Conservation (phyloP, 169 alveolate species). For the Eimeria sp. region DNA sequence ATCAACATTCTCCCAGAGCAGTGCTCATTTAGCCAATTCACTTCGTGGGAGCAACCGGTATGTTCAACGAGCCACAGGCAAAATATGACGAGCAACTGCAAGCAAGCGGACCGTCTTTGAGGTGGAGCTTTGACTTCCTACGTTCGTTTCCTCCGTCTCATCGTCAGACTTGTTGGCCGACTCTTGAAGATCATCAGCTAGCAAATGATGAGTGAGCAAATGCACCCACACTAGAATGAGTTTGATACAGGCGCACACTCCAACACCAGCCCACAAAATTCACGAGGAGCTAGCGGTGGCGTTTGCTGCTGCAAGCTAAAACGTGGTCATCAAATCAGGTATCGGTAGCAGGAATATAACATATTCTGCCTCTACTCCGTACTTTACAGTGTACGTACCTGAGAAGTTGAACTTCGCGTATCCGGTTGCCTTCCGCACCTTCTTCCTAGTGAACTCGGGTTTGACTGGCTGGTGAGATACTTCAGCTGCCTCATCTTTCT, state of each 20-base stretch:
- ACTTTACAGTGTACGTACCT: conserved; percentile 17
- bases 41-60: not conserved
- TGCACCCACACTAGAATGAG: not conserved
- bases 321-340: not conserved
- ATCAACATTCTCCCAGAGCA: not conserved
- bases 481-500: not conserved
- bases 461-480: conserved; percentile 79
- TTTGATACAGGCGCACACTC: not conserved
- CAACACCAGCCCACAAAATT: not conserved
- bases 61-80: not conserved
- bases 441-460: conserved; percentile 77
- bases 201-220: not conserved
- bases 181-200: conserved; percentile 55
- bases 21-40: not conserved
- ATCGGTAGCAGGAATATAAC: not conserved
- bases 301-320: not conserved
- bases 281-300: not conserved
- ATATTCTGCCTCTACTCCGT: not conserved
- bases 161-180: conserved; percentile 55
- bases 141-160: conserved; percentile 59
- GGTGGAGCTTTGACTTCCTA: conserved; percentile 45
- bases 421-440: conserved; percentile 81
- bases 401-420: conserved; percentile 77
- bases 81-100: not conserved
- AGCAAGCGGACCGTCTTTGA: conserved; percentile 49